A percentile compares a stretch with the other conserved stretches of the same genome.
These are phyloP conservation scores for Ustulina deusta DNA, from an alignment of 2,329 filamentous ascomycete species.

Conservation along the genomic window DNA sequence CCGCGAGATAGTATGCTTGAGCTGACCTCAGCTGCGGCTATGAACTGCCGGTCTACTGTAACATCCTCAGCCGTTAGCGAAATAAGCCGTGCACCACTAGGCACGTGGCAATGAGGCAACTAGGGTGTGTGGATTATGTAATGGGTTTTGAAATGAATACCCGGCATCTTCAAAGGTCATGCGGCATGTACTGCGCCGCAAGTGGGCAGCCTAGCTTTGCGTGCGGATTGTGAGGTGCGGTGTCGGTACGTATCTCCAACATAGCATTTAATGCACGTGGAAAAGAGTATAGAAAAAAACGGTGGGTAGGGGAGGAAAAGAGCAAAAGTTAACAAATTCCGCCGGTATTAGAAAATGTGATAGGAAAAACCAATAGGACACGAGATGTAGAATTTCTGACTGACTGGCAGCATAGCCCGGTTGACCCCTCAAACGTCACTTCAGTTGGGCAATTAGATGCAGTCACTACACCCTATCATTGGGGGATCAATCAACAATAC, in stretches of 20 bases:
- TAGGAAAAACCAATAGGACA: neutral
- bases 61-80: neutral
- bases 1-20: neutral
- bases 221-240: neutral
- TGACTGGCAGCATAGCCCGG: neutral
- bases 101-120: constrained; percentile 2
- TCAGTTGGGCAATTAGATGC: constrained; percentile 19
- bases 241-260: neutral
- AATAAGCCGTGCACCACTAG: neutral
- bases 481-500: neutral
- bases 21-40: neutral
- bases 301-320: neutral
- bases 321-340: neutral
- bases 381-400: neutral
- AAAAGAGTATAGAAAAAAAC: neutral
- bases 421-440: neutral
- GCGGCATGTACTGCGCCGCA: constrained; percentile 9
- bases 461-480: neutral
- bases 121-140: neutral
- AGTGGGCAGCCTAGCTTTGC: neutral
- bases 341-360: neutral
- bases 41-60: neutral
- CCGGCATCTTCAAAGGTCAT: neutral
- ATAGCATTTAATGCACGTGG: neutral
- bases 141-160: neutral